Evolutionary conservation across 805 yeast genomes (phyloP), one percentile per base, ranked within the genome.

Genomic region (Clavispora fructus): DNA sequence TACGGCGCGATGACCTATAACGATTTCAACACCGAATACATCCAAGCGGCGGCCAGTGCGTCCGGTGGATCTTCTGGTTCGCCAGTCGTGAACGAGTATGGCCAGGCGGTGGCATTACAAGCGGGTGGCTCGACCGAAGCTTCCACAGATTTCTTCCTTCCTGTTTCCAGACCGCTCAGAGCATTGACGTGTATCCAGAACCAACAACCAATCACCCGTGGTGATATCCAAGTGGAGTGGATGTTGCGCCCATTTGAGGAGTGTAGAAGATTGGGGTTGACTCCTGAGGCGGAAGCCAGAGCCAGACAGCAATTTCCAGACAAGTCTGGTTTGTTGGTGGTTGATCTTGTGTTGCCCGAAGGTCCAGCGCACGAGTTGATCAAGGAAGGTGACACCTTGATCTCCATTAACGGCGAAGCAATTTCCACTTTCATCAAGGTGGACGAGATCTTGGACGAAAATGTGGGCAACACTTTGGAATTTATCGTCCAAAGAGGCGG

Each of bases 41-140:
- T 90, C 46, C 96, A 90, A 67, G 97, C 97, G 1, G 97, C 97
- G 7, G 97, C 97, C 1, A 80, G 90, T 49, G 96, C 97, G 0
- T 85, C 95, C 14, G 97, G 97, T 28, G 97, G 97, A 3, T 89
- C 96, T 4, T 84, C 94, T 41, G 97, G 97, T 8, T 88, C 96
- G 4, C 97, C 97, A 0, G 97, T 91, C n/a, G 95, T 91, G 2
- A 85, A 89, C 63, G 81, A 85, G 39, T 84, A 86, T 55, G 97
- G 97, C 3, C 66, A 80, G 58, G 96, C 92, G 0, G 87, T 91
- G 16, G 97, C 97, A 0, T 69, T 91, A 43, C 96, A 89, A 65
- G 97, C 97, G 1, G 97, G 97, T 59, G 97, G 97, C 3, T 80
- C 87, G 7, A 79, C 90, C 1, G 94, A 87, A 54, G 91, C 96